Percentiles rank a stretch among this genome's conserved stretches.
phyloP scores from a whole-genome alignment of 83 land plant species.

The Diphasiastrum complanatum region DNA sequence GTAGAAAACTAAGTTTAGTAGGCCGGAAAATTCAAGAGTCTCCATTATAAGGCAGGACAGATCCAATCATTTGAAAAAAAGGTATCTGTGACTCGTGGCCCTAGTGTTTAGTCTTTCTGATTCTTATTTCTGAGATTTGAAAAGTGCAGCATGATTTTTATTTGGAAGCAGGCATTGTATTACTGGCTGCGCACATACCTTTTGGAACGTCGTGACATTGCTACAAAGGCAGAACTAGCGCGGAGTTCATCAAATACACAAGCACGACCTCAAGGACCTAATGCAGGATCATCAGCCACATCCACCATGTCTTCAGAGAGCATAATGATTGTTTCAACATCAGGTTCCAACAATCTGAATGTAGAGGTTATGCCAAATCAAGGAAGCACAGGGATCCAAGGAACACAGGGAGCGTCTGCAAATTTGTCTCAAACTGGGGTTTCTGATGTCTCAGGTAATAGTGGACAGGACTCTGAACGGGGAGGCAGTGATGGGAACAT shows the following conservation, averaged over 20 bases:
- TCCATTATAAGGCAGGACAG: no score
- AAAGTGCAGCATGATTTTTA: neutral
- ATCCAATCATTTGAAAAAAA: constrained; percentile 1
- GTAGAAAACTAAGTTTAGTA: no score
- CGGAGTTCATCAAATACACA: constrained; percentile 41
- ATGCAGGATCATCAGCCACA: constrained; percentile 56
- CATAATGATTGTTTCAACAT: neutral
- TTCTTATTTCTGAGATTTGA: neutral
- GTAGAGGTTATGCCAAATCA: constrained; percentile 3
- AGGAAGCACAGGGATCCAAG: no score
- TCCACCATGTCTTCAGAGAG: constrained; percentile 39
- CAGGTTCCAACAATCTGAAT: neutral
- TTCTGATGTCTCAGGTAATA: constrained; percentile 34
- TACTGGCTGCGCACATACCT: constrained; percentile 97
- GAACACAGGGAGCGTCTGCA: no score
- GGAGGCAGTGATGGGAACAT: constrained; percentile 36
- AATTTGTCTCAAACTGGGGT: constrained; percentile 13
- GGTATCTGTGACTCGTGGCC: neutral
- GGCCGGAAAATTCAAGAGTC: no score
- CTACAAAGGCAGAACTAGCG: constrained; percentile 67
- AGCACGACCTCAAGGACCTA: constrained; percentile 12
- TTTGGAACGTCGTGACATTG: constrained; percentile 93
- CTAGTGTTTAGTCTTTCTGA: neutral
- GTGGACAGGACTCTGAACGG: constrained; percentile 70
- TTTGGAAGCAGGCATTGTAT: constrained; percentile 66